Evolutionary conservation across 78 protist species (phyloP).

Genomic region (Guillardia theta): DNA sequence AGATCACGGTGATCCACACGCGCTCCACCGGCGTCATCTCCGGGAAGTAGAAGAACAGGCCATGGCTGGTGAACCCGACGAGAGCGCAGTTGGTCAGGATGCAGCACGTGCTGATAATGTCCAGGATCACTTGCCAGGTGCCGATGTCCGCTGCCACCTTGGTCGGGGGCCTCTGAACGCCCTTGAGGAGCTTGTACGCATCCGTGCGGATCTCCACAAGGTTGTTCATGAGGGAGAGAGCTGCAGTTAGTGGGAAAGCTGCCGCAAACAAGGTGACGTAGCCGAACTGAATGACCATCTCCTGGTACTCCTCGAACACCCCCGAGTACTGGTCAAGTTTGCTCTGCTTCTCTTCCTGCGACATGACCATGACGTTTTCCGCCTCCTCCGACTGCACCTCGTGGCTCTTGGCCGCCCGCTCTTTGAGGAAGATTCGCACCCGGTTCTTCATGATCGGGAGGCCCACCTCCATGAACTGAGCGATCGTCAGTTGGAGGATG

Average conservation of each 20-base stretch:
- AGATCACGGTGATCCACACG: conserved; percentile 15
- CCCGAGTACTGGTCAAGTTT: neutral
- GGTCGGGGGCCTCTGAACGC: neutral
- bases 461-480: neutral
- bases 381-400: neutral
- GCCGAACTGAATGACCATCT: conserved; percentile 10
- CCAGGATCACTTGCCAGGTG: neutral
- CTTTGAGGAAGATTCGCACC: neutral
- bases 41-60: conserved; percentile 25
- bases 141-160: conserved; percentile 24
- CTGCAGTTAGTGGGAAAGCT: neutral
- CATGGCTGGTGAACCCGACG: conserved; percentile 29
- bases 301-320: conserved; percentile 24
- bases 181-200: neutral
- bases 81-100: conserved; percentile 12
- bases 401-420: neutral
- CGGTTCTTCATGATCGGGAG: neutral
- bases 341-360: neutral
- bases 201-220: conserved; percentile 24
- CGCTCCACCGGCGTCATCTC: conserved; percentile 4
- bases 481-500: neutral
- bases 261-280: conserved; percentile 26
- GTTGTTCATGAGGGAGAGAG: conserved; percentile 29
- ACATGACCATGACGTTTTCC: neutral
- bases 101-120: conserved; percentile 11